Conservation (phyloP, 164 flowering plant species). For the Magnolia changhungtana region DNA sequence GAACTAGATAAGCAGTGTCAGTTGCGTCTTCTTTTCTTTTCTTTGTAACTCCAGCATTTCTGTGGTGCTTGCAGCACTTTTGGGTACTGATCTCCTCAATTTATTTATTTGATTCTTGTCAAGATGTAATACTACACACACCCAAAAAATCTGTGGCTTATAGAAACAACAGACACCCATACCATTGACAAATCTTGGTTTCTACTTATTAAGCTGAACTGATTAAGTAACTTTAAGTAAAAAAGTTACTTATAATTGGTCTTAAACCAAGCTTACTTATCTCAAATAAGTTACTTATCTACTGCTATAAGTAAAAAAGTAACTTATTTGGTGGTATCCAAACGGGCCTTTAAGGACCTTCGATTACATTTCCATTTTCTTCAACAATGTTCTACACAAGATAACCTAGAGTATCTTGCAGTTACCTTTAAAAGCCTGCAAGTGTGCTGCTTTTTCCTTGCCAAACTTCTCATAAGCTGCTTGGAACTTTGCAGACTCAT, state of each 20-base stretch:
- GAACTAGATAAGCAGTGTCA: not conserved
- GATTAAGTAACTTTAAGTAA: too few species aligned
- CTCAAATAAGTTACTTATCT: too few species aligned
- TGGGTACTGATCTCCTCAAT: not conserved
- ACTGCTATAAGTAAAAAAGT: too few species aligned
- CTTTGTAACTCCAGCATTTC: not conserved
- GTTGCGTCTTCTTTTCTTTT: not conserved
- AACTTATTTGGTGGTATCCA: too few species aligned
- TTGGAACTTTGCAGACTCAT: slow-evolving; percentile 69
- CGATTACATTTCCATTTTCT: not conserved
- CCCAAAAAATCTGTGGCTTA: not conserved
- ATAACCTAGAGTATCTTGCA: not conserved
- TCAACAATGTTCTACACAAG: not conserved
- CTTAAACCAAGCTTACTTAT: too few species aligned
- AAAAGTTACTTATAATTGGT: too few species aligned
- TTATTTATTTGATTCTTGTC: not conserved
- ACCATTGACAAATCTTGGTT: not conserved
- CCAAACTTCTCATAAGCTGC: slow-evolving; percentile 59
- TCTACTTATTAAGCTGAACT: too few species aligned
- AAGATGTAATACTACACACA: not conserved
- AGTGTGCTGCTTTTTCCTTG: slow-evolving; percentile 64
- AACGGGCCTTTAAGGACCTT: not conserved
- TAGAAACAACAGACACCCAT: not conserved
- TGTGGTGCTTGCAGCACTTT: not conserved
- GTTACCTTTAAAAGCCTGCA: slow-evolving; percentile 68